phyloP scores from a whole-genome alignment of 139 green algal genomes.

The Deuterostichococcus epilithicus region DNA sequence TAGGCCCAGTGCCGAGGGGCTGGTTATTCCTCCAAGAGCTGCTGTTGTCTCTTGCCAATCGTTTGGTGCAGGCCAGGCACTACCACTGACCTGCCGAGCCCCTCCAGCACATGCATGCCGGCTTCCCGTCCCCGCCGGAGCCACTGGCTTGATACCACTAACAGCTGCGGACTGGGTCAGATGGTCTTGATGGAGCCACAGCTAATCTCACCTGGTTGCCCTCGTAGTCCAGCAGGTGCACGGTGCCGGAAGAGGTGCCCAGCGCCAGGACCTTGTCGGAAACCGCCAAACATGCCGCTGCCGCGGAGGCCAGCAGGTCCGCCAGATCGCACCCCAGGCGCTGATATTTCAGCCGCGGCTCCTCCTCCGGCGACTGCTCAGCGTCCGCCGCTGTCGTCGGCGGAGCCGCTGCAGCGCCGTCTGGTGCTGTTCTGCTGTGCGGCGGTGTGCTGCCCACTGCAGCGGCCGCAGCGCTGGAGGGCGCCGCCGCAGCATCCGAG shows the following conservation, averaged over 20 bases:
- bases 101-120: too few species aligned
- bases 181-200: not conserved
- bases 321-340: constrained; percentile 45
- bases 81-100: too few species aligned
- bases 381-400: not conserved
- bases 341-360: constrained; percentile 83
- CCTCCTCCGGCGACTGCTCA: constrained; percentile 39
- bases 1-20: too few species aligned
- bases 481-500: too few species aligned
- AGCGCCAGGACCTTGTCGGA: constrained; percentile 87
- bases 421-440: too few species aligned
- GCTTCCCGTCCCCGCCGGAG: too few species aligned
- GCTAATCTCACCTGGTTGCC: constrained; percentile 69
- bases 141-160: not conserved
- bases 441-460: too few species aligned
- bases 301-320: constrained; percentile 36
- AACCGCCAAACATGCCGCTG: constrained; percentile 55
- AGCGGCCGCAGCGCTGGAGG: too few species aligned
- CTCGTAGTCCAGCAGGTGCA: constrained; percentile 84
- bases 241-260: constrained; percentile 61
- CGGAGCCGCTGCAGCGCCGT: too few species aligned
- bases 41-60: too few species aligned
- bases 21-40: too few species aligned
- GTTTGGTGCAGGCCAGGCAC: too few species aligned
- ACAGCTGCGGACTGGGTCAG: not conserved